Evolutionary conservation across 202 grass and related monocot genomes (phyloP).

Genomic region (Hordeum pubiflorum): DNA sequence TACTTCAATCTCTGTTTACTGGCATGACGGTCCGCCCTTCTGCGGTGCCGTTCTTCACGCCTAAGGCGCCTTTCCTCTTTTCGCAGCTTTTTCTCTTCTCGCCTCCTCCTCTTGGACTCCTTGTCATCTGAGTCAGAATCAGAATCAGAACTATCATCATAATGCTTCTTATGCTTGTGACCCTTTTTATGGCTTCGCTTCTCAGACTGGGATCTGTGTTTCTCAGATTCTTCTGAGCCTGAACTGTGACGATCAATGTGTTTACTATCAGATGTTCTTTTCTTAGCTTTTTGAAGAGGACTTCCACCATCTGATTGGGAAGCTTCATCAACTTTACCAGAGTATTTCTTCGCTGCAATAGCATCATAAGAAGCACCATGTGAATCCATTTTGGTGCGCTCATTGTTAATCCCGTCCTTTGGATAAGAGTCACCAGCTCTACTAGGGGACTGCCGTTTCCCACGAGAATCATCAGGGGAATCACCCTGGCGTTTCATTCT

Average conservation of each 20-base stretch:
- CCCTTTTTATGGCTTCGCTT: conserved; percentile 60
- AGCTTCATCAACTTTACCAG: conserved; percentile 18
- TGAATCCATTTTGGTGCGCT: conserved; percentile 5
- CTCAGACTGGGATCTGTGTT: conserved; percentile 40
- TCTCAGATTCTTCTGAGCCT: conserved; percentile 48
- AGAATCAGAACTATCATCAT: conserved; percentile 53
- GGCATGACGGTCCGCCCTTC: conserved; percentile 46
- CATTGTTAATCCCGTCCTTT: conserved; percentile 24
- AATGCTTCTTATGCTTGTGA: conserved; percentile 58
- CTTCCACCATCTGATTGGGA: conserved; percentile 38
- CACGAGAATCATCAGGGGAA: conserved; percentile 24
- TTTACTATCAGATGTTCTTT: conserved; percentile 23
- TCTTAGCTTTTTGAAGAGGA: conserved; percentile 36
- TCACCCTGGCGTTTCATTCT: conserved; percentile 19
- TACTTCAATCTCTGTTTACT: conserved; percentile 45
- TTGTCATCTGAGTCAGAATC: conserved; percentile 52
- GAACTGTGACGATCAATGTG: conserved; percentile 38
- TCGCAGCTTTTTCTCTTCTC: conserved; percentile 60
- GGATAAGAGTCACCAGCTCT: not conserved
- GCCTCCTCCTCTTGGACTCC: conserved; percentile 60
- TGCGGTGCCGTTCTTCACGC: conserved; percentile 61
- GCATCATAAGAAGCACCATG: conserved; percentile 30
- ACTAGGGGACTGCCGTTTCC: conserved; percentile 20
- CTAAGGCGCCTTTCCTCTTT: conserved; percentile 73
- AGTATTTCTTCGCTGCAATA: conserved; percentile 24